Evolutionary conservation across 2,329 filamentous ascomycete genomes (phyloP), one percentile per base, ranked within the genome.

Genomic region (Trichoderma simmonsii): DNA sequence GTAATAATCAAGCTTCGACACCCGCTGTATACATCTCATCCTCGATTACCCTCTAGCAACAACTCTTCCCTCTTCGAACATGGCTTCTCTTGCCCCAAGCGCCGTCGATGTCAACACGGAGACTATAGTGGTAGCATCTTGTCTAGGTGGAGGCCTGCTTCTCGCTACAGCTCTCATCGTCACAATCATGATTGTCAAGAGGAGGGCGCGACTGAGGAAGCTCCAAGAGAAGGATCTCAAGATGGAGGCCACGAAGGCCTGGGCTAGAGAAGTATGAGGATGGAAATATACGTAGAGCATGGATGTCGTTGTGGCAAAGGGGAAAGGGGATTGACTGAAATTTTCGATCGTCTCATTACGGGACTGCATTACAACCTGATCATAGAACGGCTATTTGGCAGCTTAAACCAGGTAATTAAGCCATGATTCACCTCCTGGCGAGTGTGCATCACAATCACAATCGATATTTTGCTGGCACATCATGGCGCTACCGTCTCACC

Each of bases 81-180:
- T 57, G 12, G 32, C n/a, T 21, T 26, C 18, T 11, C 36, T 39
- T 39, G 3, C 36, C 24, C 14, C 43, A 4, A 18, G 14, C 7
- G 18, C 12, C 9, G 3, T 3, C 28, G 56, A 32, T 12, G 24
- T 61, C 18, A 30, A 71, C 21, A 71, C 59, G 43, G 68, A 60
- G 57, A 69, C 70, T 18, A 61, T 69, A 21, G n/a, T 68, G 36
- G 56, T 72, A 12, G 64, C 51, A 7, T 61, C 39, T 18, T 60
- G 54, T 43, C 34, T 72, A 2, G 70, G 59, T 4, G 70, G 57
- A 32, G 70, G 63, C 30, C 15, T 69, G 21, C 26, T 57, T 12
- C 32, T 71, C n/a, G 34, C 32, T 26, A 71, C 36, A 6, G 51
- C 26, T 4, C 36, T 71, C 9, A n/a, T 65, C 36, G 26, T 28